These are phyloP conservation scores for Geotrichum cucujoidarum DNA, from an alignment of 1,139 yeast species.

Conservation along the genomic window DNA sequence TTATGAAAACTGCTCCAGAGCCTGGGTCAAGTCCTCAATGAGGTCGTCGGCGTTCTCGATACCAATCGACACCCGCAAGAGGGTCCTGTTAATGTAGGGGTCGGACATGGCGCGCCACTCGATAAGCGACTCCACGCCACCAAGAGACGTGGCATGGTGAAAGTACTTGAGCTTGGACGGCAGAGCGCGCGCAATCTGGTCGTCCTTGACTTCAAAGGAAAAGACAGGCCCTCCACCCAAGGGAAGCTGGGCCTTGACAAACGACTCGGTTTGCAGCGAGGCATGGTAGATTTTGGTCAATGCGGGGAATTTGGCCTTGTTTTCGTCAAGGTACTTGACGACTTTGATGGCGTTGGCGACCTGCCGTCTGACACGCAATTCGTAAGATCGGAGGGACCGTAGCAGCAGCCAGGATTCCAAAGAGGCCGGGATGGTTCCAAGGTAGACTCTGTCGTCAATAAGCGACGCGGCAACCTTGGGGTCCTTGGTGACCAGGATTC, in stretches of 20 bases:
- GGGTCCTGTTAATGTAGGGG: conserved; percentile 46
- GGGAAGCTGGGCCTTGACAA: conserved; percentile 58
- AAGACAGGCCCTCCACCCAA: conserved; percentile 75
- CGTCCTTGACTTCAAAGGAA: conserved; percentile 50
- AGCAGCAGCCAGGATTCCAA: conserved; percentile 69
- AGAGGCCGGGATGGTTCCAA: conserved; percentile 77
- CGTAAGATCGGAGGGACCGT: conserved; percentile 76
- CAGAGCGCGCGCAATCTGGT: conserved; percentile 54
- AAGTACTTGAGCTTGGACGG: conserved; percentile 67
- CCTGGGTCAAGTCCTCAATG: conserved; percentile 55
- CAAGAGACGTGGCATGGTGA: conserved; percentile 87
- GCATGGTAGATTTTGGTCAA: conserved; percentile 61
- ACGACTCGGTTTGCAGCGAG: conserved; percentile 63
- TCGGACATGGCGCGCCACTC: conserved; percentile 89
- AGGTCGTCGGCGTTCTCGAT: conserved; percentile 70
- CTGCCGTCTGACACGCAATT: conserved; percentile 63
- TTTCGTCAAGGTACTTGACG: conserved; percentile 53
- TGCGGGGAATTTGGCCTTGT: conserved; percentile 45
- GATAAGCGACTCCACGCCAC: conserved; percentile 87
- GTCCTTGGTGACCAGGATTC: conserved; percentile 63
- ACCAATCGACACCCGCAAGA: conserved; percentile 75
- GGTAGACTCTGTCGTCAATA: conserved; percentile 53
- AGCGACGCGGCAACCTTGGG: conserved; percentile 44
- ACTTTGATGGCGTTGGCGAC: conserved; percentile 58
- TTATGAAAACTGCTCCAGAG: conserved; percentile 33